Evolutionary conservation across 2,329 filamentous ascomycete species (phyloP), one percentile per base, ranked within the genome.

Genomic region (Ophidiomyces ophidiicola): DNA sequence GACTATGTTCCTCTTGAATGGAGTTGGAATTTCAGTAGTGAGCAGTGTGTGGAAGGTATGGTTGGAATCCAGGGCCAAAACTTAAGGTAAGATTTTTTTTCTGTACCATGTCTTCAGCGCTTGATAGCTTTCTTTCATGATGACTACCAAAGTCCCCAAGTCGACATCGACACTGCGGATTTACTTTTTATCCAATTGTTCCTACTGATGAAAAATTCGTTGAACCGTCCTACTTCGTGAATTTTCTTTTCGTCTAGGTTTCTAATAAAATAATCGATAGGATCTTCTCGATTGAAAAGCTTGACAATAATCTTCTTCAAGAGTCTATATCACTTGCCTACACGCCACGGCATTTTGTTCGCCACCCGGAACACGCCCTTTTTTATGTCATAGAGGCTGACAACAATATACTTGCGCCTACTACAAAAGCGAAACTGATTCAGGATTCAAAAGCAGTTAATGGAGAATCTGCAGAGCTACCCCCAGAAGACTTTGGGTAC

Each of bases 341-440:
- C 57, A 98, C 90, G 0, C 90, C 92, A 2, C 80, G 85, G 43
- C 80, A 80, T 50, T 80, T 98, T 51, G 74, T 86, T 20, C 83
- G 85, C 47, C 85, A 96, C 55, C 88, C 88, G 0, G 83, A 90
- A 4, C 74, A 84, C 37, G 80, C 85, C 11, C 71, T 92, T 17
- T 98, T 94, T 59, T 98, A 96, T 56, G 86, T 88, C 5, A 85
- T 94, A 36, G 84, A 94, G 62, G 76, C 86, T 7, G 92, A 98
- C 48, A 92, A 90, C 57, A 92, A 94, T 54, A 84, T 87, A 0
- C 69, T 98, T 2, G 80, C 86, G 1, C 78, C 81, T 4, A 75
- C 81, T n/a, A 79, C 87, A 5, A 76, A 79, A 40, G 69, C 74
- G n/a, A 74, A 80, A 47, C 69, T 94, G 1, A 68, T 92, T 7